Base-by-base conservation (phyloP, 768 basidiomycete species). In the Suillus hirtellus region DNA sequence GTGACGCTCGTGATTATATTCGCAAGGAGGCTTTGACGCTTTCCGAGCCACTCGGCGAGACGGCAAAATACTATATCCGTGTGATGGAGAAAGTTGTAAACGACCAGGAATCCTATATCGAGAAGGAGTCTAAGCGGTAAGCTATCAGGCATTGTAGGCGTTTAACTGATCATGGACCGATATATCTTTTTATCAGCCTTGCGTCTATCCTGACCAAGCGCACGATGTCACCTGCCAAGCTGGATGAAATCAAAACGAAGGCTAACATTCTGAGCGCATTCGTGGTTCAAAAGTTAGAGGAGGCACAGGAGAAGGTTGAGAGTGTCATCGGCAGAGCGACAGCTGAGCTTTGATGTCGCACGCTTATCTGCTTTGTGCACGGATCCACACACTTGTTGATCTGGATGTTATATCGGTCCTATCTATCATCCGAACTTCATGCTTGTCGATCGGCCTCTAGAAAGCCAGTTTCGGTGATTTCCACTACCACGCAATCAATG, bases 241-340 rank as follows among this genome's bases (percentile, higher is more conserved):
- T 95, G 49, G 97, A 99, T 72, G 95, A 98, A 79, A 88, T 98
- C 72, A 91, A 93, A 77, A 84, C 92, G 74, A 98, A 96, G 80
- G 83, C 86, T 60, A 99, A 99, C 79, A 85, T 99, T 69, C 83
- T 95, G 55, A 74, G 77, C 17, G 85, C 90, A 0, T 93, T 94
- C 63, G 71, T 72, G 35, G 71, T 61, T 10, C 67, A 78, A 60
- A 75, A 77, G 65, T 70, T 66, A 12, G 71, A 66, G 44, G 72
- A 74, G 64, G 71, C 62, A 17, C 61, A 67, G 42, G 71, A 74
- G 53, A 77, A 82, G 66, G 73, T 71, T 9, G 76, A 76, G 66
- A 78, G 77, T 37, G 59, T 69, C 34, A 11, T 75, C 53, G 69
- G 71, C 17, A 71, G 72, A 34, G 75, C 71, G 15, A 64, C 70